phyloP scores from a whole-genome alignment of 2,329 filamentous ascomycete genomes.

The Penicillium sp. region DNA sequence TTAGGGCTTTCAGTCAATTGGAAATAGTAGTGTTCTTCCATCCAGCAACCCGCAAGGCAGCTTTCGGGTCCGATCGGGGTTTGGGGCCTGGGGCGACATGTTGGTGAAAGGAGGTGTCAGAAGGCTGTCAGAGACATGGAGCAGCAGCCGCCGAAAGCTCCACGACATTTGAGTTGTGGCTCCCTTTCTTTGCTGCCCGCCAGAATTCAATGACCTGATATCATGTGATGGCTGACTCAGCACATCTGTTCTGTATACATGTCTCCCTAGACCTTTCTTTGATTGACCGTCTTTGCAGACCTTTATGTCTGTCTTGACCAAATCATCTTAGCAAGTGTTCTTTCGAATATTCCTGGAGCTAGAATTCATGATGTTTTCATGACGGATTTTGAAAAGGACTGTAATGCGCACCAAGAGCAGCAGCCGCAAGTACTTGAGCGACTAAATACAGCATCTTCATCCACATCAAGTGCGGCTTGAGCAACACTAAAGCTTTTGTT shows the following conservation, averaged over 20 bases:
- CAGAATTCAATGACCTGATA: constrained; percentile 27
- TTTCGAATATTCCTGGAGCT: too few species aligned
- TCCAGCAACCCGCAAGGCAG: background rate
- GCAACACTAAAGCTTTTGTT: background rate
- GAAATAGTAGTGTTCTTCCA: background rate
- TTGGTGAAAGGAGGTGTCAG: constrained; percentile 24
- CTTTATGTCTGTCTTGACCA: too few species aligned
- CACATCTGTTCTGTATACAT: background rate
- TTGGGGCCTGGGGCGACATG: constrained; percentile 5
- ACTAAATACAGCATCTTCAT: background rate
- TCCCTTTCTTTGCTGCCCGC: constrained; percentile 23
- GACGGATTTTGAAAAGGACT: too few species aligned
- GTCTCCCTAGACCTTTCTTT: too few species aligned
- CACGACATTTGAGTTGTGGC: constrained; percentile 22
- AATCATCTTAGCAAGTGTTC: too few species aligned
- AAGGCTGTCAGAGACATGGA: constrained; percentile 21
- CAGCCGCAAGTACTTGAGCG: background rate
- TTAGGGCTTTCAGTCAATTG: constrained; percentile 1
- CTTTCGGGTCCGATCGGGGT: constrained; percentile 1
- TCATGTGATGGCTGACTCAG: constrained; percentile 28
- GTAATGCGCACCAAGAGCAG: too few species aligned
- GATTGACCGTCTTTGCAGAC: too few species aligned
- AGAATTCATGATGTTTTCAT: too few species aligned
- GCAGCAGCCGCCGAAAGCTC: constrained; percentile 15
- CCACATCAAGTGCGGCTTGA: background rate